Evolutionary conservation across 2,329 filamentous ascomycete genomes (phyloP), one percentile per base, ranked within the genome.

Genomic region (Colletotrichum sp.): DNA sequence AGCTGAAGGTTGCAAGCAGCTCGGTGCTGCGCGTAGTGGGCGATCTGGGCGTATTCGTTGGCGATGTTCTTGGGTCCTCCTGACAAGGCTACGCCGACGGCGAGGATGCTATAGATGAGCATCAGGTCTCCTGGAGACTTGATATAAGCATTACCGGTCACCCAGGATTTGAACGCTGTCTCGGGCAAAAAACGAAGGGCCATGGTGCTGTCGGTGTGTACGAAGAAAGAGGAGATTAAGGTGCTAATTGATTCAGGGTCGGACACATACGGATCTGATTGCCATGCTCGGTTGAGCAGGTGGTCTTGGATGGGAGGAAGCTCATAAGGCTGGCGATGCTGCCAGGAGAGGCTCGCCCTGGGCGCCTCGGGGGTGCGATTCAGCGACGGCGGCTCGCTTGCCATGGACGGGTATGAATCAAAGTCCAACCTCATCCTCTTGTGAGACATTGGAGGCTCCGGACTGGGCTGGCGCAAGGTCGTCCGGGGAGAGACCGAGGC

Each of bases 381-480:
- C 71, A 83, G 79, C 26, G 83, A 79, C 4, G 83, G 81, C n/a
- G 86, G 83, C 32, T 77, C 79, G 21, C 80, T 79, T 3, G 80
- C 72, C 55, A 80, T 80, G 21, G 85, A 81, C 57, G 85, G 82
- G 76, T 87, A 90, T 59, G 86, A 83, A 64, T 90, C 87, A 77
- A 88, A 88, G 18, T 86, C 86, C 30, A 89, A 82, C 71, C 88
- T 87, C 52, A 88, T 82, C 75, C 90, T 86, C 83, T 92, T 92
- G 77, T 86, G 81, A 28, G 88, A 85, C 18, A 83, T 80, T 7
- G 79, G 80, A 7, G 79, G 63, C 28, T 80, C 76, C 12, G 85
- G 83, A 62, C 79, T 85, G 55, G 73, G 80, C 77, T 80, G 82
- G 2, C 85, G 80, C 8, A 82, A 77, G 18, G 84, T 84, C 28